Base-by-base conservation (phyloP, 768 basidiomycete genomes). In the Dentipellis fragilis region DNA sequence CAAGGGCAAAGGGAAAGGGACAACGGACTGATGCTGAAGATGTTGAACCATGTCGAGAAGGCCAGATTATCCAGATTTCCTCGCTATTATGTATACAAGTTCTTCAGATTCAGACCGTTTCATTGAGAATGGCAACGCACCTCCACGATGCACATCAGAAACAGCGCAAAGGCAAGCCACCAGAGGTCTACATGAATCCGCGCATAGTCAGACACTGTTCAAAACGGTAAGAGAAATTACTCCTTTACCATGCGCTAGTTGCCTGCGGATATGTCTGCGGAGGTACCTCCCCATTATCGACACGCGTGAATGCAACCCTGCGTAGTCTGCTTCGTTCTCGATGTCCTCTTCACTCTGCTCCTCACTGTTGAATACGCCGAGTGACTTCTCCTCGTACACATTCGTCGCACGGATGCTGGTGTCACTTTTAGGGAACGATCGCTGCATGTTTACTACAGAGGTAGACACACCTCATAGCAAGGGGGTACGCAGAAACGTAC, bases 401-500 rank as follows among this genome's bases (percentile, higher is more conserved):
- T 73, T 73, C 38, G 69, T 66, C 12, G 75, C 65, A 17, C 80
- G 78, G 12, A 82, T 76, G 57, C 70, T 71, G 57, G 11, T 19
- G 14, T 19, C 17, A 29, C 29, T 29, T 29, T 29, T 6, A 29
- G 29, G 3, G 29, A 29, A 6, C 29, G 6, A 6, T 29, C 29
- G 29, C 29, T 29, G 29, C 29, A 29, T 29, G 29, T 29, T 29
- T 6, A 29, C 29, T 29, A 29, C 29, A 29, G 29, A 29, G 29
- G 29, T 29, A 29, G 29, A 22, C 37, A 29, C 45, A 83, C 85
- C 85, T 89, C 83, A 89, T 78, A 1, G 86, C 84, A 62, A 89
- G 83, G 12, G 87, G 85, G 65, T 86, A 85, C 84, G 57, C 29
- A 0, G 55, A 38, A 5, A 90, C 80, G 63, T 89, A 92, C 93